Evolutionary conservation across 2,329 filamentous ascomycete genomes (phyloP), one percentile per base, ranked within the genome.

Genomic region (Beauveria australis): DNA sequence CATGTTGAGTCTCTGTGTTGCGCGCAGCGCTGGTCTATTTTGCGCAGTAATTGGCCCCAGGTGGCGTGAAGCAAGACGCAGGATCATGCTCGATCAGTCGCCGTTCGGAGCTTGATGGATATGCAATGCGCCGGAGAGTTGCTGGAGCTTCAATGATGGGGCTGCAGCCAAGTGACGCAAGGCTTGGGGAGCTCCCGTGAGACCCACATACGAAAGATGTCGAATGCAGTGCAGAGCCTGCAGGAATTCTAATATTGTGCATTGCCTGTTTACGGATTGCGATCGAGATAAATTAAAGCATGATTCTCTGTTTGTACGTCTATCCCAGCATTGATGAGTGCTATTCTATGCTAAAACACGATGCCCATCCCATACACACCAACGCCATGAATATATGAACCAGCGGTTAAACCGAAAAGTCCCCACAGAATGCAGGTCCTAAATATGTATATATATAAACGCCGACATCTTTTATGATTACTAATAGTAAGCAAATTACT

Each of bases 1-100:
- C 52, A 71, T 68, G 71, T 74, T 53, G 48, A 46, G 16, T 18
- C 14, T 48, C 40, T 37, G 56, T 46, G 47, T 43, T 6, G 28
- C n/a, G 19, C 40, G 12, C 75, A 66, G 66, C 66, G 9, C 22
- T 1, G 19, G 1, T n/a, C 30, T 30, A 5, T 41, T 46, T 24
- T 2, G 18, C 3, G 19, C 10, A 14, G 24, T 6, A 18, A 43
- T 30, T 18, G 22, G 12, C 33, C 37, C 10, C 3, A 30, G 33
- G 6, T 44, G 26, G 12, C 48, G 26, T 14, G 48, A 19, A 24
- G 48, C 56, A 30, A 59, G 6, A 44, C 48, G 40, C 19, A 46
- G 3, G 10, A 33, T 41, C 56, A 59, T 59, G 46, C 37, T 53
- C 55, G 28, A 6, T 19, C 40, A 52, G 37, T 52, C 22, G 19